A percentile compares a stretch with the other conserved stretches of the same genome.
Evolutionary conservation across 2,329 filamentous ascomycete genomes (phyloP).

Genomic region (Aspergillus fumigatus): DNA sequence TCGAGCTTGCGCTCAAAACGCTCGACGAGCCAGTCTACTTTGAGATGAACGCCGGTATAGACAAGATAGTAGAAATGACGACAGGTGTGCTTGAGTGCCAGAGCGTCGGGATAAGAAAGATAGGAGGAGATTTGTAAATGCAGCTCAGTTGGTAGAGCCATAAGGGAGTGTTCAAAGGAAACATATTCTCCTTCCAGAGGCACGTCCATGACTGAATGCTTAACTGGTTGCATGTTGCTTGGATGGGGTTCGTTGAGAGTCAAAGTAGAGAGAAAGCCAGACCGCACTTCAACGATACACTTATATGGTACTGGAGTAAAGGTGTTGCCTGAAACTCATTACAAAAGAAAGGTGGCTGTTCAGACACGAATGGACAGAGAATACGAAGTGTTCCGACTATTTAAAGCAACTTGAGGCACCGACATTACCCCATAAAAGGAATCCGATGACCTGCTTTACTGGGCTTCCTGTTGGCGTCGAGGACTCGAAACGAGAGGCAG

Average conservation of each 20-base stretch:
- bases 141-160: constrained; percentile 61
- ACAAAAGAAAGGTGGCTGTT: background rate
- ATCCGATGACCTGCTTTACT: background rate
- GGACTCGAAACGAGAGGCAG: background rate
- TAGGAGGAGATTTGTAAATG: constrained; percentile 58
- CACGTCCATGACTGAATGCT: background rate
- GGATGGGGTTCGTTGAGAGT: background rate
- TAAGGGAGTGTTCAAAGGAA: constrained; percentile 29
- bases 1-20: constrained; percentile 60
- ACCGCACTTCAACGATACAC: background rate
- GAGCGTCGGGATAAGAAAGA: constrained; percentile 65
- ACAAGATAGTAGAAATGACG: constrained; percentile 61
- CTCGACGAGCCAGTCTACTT: constrained; percentile 66
- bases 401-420: background rate
- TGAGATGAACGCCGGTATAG: constrained; percentile 61
- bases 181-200: background rate
- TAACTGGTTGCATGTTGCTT: background rate
- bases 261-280: background rate
- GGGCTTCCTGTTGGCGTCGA: background rate
- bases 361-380: background rate
- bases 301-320: background rate
- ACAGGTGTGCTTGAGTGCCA: constrained; percentile 64
- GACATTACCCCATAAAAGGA: background rate
- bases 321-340: background rate
- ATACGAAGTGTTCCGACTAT: background rate